These are phyloP conservation scores for Cytospora piceae DNA, from an alignment of 2,329 filamentous ascomycete species.

Conservation along the genomic window DNA sequence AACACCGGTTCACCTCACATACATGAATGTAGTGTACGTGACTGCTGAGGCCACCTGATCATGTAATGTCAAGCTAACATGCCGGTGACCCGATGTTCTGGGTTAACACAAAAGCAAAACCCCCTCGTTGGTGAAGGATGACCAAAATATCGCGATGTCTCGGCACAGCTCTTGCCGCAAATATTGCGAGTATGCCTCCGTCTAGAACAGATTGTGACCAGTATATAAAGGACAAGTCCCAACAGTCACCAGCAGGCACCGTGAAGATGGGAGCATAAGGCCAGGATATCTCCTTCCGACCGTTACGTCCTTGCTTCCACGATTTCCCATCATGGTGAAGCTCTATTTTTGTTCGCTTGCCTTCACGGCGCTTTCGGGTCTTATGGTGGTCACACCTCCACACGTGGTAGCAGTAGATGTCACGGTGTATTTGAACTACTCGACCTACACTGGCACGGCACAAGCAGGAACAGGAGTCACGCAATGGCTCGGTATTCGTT, in stretches of 20 bases:
- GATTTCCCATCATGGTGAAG: constrained; percentile 1
- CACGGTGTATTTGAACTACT: constrained; percentile 25
- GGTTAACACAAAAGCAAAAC: background rate
- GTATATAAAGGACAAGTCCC: background rate
- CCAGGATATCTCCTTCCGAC: background rate
- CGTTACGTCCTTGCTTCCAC: background rate
- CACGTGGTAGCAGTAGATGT: constrained; percentile 19
- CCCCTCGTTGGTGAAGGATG: background rate
- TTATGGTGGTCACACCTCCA: constrained; percentile 6
- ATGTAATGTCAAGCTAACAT: background rate
- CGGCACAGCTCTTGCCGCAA: constrained; percentile 14
- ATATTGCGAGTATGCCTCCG: background rate
- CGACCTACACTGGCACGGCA: constrained; percentile 28
- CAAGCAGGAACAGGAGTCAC: constrained; percentile 25
- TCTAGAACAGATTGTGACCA: background rate
- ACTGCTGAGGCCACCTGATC: background rate
- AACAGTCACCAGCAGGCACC: background rate
- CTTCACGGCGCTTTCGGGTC: constrained; percentile 4
- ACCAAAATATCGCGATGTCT: background rate
- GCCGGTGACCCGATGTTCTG: constrained; percentile 3
- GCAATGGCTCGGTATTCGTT: constrained; percentile 67
- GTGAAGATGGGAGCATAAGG: background rate
- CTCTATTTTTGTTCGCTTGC: constrained; percentile 8
- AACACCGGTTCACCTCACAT: background rate
- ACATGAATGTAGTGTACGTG: background rate